phyloP scores from a whole-genome alignment of 345 rosid species.

The Citrus mangshanensis region DNA sequence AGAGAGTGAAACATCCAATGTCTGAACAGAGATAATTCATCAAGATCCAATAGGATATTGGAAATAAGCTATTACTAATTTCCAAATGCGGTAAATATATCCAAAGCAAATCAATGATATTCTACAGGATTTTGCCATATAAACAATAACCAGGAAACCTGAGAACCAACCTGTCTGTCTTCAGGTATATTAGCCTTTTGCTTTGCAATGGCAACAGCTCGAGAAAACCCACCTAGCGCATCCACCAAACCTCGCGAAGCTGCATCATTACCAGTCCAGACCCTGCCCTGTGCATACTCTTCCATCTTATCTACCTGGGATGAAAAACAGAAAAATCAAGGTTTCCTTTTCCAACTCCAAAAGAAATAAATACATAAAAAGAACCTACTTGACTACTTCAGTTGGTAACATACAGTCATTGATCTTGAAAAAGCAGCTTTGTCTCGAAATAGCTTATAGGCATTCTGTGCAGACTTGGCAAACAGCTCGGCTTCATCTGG shows the following conservation, averaged over 20 bases:
- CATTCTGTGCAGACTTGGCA: conserved; percentile 77
- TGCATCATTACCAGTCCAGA: conserved; percentile 94
- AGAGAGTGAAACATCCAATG: background rate
- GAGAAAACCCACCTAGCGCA: conserved; percentile 83
- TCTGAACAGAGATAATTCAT: background rate
- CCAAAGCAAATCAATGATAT: background rate
- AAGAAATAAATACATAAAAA: background rate
- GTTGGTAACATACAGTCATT: conserved; percentile 56
- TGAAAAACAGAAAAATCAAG: background rate
- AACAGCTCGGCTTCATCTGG: conserved; percentile 92
- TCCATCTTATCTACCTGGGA: conserved; percentile 81
- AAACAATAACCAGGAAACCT: background rate
- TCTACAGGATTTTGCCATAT: background rate
- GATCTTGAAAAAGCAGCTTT: conserved; percentile 92
- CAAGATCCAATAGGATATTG: background rate
- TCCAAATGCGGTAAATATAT: background rate
- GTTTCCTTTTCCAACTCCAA: background rate
- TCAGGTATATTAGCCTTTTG: conserved; percentile 73
- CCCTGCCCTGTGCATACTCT: conserved; percentile 96
- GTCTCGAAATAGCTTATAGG: conserved; percentile 73
- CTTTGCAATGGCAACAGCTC: conserved; percentile 88
- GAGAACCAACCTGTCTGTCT: conserved; percentile 43
- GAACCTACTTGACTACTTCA: background rate
- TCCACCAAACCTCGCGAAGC: conserved; percentile 78
- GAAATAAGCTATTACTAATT: background rate